Percentiles rank a stretch among this genome's conserved stretches.
Conservation (phyloP, 345 rosid species). For the Durio zibethinus region DNA sequence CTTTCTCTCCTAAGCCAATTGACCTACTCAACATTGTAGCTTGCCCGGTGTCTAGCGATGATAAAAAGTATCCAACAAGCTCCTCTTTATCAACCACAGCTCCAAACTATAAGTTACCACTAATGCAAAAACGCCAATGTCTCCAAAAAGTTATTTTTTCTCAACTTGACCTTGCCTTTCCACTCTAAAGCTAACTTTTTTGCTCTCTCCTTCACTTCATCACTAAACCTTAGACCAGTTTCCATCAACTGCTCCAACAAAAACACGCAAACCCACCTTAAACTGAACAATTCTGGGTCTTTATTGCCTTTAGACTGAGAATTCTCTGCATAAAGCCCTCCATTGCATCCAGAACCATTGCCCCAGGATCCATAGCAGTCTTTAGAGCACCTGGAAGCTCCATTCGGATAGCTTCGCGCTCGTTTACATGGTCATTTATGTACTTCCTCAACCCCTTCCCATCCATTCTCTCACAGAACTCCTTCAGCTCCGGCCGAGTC, state of each 20-base stretch:
- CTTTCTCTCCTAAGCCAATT: slow-evolving; percentile 44
- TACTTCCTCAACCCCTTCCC: slow-evolving; percentile 54
- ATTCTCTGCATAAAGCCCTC: slow-evolving; percentile 34
- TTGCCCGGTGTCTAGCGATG: slow-evolving; percentile 40
- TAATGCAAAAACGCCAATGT: slow-evolving; percentile 50
- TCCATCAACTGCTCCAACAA: slow-evolving; percentile 54
- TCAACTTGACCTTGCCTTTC: slow-evolving; percentile 38
- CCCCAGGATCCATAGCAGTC: slow-evolving; percentile 42
- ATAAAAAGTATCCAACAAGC: slow-evolving; percentile 40
- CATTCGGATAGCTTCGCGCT: slow-evolving; percentile 29
- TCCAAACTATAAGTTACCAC: slow-evolving; percentile 48
- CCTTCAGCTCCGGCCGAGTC: slow-evolving; percentile 40
- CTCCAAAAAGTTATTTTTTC: slow-evolving; percentile 31
- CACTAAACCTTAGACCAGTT: slow-evolving; percentile 21
- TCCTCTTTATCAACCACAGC: slow-evolving; percentile 38
- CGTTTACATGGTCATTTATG: slow-evolving; percentile 32
- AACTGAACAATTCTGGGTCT: slow-evolving; percentile 20
- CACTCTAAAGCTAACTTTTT: slow-evolving; percentile 54
- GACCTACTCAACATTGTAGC: slow-evolving; percentile 43
- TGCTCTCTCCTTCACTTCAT: slow-evolving; percentile 50
- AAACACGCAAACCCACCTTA: slow-evolving; percentile 47
- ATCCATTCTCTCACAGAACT: slow-evolving; percentile 59
- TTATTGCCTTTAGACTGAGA: slow-evolving; percentile 10
- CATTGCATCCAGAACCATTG: slow-evolving; percentile 62
- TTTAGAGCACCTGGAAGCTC: slow-evolving; percentile 46